Evolutionary conservation across 163 green algal genomes (phyloP), one percentile per base, ranked within the genome.

Genomic region (Scenedesmus sp.): DNA sequence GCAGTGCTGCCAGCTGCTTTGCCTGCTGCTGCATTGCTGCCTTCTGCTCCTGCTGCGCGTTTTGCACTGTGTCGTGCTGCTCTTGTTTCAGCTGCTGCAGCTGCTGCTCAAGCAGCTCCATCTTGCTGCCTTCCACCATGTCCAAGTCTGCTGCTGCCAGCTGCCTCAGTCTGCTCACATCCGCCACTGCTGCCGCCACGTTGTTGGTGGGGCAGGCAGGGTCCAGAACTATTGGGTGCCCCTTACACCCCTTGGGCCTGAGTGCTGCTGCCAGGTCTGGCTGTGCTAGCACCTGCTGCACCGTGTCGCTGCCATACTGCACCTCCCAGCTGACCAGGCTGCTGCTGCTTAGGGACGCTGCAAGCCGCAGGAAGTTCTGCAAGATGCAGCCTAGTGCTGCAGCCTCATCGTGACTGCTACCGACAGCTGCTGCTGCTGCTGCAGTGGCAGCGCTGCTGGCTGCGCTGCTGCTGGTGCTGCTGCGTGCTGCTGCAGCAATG

Each of bases 181-280:
- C 82, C 33, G 82, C 44, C 33, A 88, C 82, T 79, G 82, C 82
- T 43, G 82, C 82, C 79, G 83, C 83, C 26, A 89, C 83, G 59
- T 81, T 89, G 56, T 89, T 89, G 4, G 42, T 56, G 6, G 83
- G 83, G 42, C 70, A 49, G 3, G 83, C 83, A 40, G 56, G 83
- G 35, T 89, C 83, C 40, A 81, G 0, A 0, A 89, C 65, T 30
- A 89, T 30, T 9, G 83, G 56, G 42, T 89, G 56, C 10, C 44
- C 24, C 80, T 70, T 46, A 73, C 24, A 86, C 30, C 46, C 80
- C 30, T 70, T 43, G 22, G 78, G 80, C 24, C 80, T 42, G 44
- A 86, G 83, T 81, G 33, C 53, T 18, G 12, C 24, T 53, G 83
- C n/a, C 37, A 81, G 83, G 7, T 81, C 42, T 81, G 26, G 37